A percentile compares a stretch with the other conserved stretches of the same genome.
Evolutionary conservation across 2,329 filamentous ascomycete species (phyloP).

Genomic region (Colletotrichum aenigma): DNA sequence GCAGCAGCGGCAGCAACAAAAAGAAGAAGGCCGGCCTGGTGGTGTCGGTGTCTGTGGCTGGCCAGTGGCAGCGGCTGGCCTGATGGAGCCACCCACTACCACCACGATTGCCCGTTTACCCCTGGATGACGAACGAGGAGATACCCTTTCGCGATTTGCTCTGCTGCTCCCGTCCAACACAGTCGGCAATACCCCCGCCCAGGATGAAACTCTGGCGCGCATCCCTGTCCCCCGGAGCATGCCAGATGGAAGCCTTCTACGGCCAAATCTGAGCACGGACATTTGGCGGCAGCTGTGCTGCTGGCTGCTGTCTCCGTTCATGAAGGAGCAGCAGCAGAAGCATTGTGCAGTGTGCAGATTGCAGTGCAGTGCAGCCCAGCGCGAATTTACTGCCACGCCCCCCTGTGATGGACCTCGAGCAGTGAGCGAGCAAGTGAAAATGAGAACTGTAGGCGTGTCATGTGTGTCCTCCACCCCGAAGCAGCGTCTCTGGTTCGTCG

Average conservation of each 20-base stretch:
- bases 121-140: constrained; percentile 6
- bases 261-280: constrained; percentile 22
- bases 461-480: neutral
- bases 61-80: neutral
- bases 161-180: neutral
- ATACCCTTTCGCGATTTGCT: constrained; percentile 3
- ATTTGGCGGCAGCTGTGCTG: constrained; percentile 3
- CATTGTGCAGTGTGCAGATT: neutral
- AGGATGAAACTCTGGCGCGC: constrained; percentile 20
- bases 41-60: neutral
- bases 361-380: neutral
- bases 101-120: neutral
- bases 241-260: constrained; percentile 17
- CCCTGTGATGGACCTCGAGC: neutral
- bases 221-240: constrained; percentile 7
- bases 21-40: neutral
- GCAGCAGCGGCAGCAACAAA: neutral
- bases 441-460: neutral
- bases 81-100: neutral
- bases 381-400: neutral
- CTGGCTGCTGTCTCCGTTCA: neutral
- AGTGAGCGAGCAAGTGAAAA: neutral
- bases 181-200: neutral
- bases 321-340: neutral
- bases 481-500: neutral